phyloP scores from a whole-genome alignment of 2,329 filamentous ascomycete species.

The Botrytis cinerea region DNA sequence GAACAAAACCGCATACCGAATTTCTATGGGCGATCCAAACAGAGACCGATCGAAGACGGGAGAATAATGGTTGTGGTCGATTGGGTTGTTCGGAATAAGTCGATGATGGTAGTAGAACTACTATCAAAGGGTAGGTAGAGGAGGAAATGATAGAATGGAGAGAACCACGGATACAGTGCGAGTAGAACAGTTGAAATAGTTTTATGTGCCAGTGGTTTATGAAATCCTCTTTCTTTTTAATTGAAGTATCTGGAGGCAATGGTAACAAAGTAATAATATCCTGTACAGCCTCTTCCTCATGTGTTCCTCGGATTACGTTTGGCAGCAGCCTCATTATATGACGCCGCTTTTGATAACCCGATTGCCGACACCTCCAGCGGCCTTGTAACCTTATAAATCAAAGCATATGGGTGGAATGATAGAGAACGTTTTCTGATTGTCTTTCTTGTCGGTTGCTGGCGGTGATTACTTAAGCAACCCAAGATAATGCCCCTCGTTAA shows the following conservation, averaged over 20 bases:
- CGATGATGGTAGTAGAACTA: background rate
- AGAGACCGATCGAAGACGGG: constrained; percentile 3
- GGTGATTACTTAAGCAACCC: constrained; percentile 1
- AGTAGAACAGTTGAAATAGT: background rate
- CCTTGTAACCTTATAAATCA: constrained; percentile 10
- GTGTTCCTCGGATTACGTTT: constrained; percentile 14
- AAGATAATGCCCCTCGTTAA: background rate
- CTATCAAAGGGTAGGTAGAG: background rate
- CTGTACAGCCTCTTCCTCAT: constrained; percentile 17
- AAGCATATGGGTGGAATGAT: background rate
- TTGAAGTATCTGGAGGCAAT: constrained; percentile 4
- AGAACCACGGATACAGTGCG: background rate
- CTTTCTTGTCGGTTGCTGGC: background rate
- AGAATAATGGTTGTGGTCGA: background rate
- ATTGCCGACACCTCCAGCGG: background rate
- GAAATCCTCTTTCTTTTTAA: constrained; percentile 1
- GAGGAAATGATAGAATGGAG: background rate
- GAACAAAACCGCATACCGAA: constrained; percentile 33
- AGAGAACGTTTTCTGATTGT: background rate
- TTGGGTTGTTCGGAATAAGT: background rate
- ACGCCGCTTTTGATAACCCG: constrained; percentile 11
- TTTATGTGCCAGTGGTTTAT: background rate
- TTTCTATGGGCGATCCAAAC: background rate
- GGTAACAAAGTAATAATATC: background rate
- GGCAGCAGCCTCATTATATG: constrained; percentile 12